Base-by-base conservation (phyloP, 2,329 filamentous ascomycete genomes). In the Nemania sp. region DNA sequence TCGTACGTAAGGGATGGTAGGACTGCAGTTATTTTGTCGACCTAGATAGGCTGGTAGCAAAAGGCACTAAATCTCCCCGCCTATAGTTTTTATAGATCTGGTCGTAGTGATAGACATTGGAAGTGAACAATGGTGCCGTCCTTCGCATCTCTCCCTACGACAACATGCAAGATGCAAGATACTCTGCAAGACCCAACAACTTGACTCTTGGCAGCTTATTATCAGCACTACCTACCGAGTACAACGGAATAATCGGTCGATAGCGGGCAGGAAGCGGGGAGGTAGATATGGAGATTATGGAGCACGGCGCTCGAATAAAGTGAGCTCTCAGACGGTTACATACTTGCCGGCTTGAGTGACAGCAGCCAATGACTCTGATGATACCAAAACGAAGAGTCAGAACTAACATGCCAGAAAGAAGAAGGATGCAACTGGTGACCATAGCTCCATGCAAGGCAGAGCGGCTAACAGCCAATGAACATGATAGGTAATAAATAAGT, bases 241-340 rank as follows among this genome's bases (percentile, higher is more conserved):
- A 41, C 22, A 45, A 57, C 62, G 62, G 62, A 53, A 64, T n/a
- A 15, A 2, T 68, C 61, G 62, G 66, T 56, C 62, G 62, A 64
- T 8, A 49, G 41, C 32, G 35, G n/a, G n/a, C n/a, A n/a, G n/a
- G n/a, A n/a, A n/a, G 51, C 41, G 18, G 20, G 58, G 22, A 22
- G 32, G 26, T 38, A 49, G 41, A n/a, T 51, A 56, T 27, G 56
- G 56, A 57, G 52, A 65, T 56, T 53, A 64, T 57, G 24, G 43
- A 27, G 27, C 29, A 53, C 27, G n/a, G 24, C 22, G 26, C 20
- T 55, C 38, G n/a, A 29, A 32, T 35, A 43, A 64, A 58, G 60
- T 52, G 55, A 57, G 56, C 45, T 53, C 56, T 51, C 22, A 11
- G 38, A 41, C 18, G 43, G 43, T n/a, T 26, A 27, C 26, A 20